Evolutionary conservation across 345 rosid genomes (phyloP), one percentile per base, ranked within the genome.

Genomic region (Melastoma malabathricum): DNA sequence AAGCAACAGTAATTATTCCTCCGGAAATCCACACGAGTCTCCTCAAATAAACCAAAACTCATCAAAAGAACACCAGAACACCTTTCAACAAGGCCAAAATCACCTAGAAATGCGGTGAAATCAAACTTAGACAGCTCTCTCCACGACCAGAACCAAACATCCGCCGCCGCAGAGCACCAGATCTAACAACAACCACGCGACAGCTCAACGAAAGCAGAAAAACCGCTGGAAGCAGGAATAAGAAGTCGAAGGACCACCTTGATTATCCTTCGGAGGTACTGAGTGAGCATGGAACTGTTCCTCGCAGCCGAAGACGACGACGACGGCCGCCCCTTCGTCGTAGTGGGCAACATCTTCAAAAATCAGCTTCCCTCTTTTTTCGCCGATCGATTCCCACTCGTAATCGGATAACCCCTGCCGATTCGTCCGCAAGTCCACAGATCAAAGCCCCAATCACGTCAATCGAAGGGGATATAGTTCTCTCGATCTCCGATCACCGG

Each of bases 211-310:
- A 63, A 68, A 62, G 63, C 77, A 63, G 70, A 71, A 56, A 22
- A 74, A 55, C 38, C 44, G 18, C 22, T 5, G 54, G 19, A 23
- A 18, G 43, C 38, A 23, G 51, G 54, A 60, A 41, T 13, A 31
- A 25, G 7, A 15, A 43, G 47, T 38, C 43, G 56, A 59, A 58
- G 55, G 56, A 50, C 60, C 52, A 93, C 99, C 99, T 93, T 93
- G 67, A 93, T 73, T 60, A 93, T 93, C 51, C 97, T 85, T 57
- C 99, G 96, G 62, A 93, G 86, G 67, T 85, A 88, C 64, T 79
- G 95, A 51, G 81, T 83, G 75, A 81, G 72, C 72, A 70, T 55
- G 50, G 90, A 69, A 44, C 70, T 81, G 53, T 88, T 61, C 60
- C 94, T 85, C 59, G 89, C 73, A 22, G 25, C 25, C 25, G 25